phyloP scores from a whole-genome alignment of 1,284 basidiomycete genomes.

The Puccinia polysora region DNA sequence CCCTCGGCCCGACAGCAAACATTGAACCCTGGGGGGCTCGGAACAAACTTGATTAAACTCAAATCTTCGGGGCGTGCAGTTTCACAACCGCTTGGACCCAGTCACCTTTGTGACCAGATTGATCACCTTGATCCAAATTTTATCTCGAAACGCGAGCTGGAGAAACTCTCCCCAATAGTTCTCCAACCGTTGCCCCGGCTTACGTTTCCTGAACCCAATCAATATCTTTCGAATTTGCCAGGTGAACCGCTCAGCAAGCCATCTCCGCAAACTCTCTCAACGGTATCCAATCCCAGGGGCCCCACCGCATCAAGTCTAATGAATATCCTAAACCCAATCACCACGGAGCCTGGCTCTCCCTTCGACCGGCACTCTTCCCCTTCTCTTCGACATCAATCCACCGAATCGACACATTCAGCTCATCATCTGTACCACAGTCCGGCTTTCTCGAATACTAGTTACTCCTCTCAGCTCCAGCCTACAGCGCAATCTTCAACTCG shows the following conservation, averaged over 20 bases:
- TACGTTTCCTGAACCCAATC: neutral
- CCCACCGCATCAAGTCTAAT: constrained; percentile 32
- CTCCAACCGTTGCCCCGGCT: neutral
- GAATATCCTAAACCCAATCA: constrained; percentile 33
- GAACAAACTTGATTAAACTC: constrained; percentile 32
- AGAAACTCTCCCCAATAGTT: constrained; percentile 5
- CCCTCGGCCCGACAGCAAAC: neutral
- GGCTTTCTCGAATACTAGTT: neutral
- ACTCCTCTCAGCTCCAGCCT: neutral
- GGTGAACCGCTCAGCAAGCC: neutral
- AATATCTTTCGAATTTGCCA: neutral
- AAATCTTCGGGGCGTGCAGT: constrained; percentile 21
- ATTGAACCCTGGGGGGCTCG: neutral
- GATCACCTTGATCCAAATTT: neutral
- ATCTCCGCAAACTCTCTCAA: constrained; percentile 2
- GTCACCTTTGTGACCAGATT: neutral
- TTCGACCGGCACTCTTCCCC: constrained; percentile 9
- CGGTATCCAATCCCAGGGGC: constrained; percentile 4
- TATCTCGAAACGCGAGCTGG: neutral
- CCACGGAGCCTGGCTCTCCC: neutral
- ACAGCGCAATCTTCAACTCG: too few relatives aligned
- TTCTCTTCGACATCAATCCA: constrained; percentile 4
- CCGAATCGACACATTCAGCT: neutral
- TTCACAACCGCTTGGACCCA: constrained; percentile 24
- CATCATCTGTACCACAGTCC: neutral